phyloP scores from a whole-genome alignment of 2,329 filamentous ascomycete species.

The Dothistroma septosporum region DNA sequence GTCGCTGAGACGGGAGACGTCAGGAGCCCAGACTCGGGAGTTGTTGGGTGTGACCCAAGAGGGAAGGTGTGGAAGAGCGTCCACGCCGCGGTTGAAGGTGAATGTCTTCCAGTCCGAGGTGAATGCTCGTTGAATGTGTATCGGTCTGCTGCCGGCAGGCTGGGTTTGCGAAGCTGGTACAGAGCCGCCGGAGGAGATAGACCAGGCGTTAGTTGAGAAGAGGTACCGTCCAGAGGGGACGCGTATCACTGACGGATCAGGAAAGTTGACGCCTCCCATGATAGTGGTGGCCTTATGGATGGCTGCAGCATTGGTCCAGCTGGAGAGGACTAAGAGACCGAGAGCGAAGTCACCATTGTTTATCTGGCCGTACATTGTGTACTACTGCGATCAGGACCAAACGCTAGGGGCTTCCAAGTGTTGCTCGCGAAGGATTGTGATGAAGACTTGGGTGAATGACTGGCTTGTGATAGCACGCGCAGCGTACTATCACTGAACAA shows the following conservation, averaged over 20 bases:
- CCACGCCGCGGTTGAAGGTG: conserved; percentile 36
- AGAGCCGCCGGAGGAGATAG: not conserved
- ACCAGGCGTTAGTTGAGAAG: conserved; percentile 36
- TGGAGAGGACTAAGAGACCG: not conserved
- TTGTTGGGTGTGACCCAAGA: conserved; percentile 48
- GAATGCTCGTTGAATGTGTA: conserved; percentile 39
- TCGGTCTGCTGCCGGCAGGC: conserved; percentile 30
- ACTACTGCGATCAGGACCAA: not conserved
- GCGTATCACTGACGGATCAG: conserved; percentile 37
- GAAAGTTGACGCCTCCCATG: conserved; percentile 45
- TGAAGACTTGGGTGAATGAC: not conserved
- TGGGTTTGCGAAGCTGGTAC: not conserved
- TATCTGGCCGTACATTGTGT: not conserved
- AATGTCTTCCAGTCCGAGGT: conserved; percentile 37
- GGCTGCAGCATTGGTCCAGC: not conserved
- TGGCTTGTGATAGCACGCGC: not conserved
- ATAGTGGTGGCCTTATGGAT: conserved; percentile 16
- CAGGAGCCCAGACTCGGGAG: conserved; percentile 58
- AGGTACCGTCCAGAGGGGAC: conserved; percentile 37
- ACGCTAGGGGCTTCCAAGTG: not conserved
- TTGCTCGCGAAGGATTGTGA: not conserved
- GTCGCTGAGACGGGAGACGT: conserved; percentile 45
- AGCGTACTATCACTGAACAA: not conserved
- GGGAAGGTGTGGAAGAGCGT: conserved; percentile 51
- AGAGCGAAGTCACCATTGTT: not conserved